These are phyloP conservation scores for Raddia guianensis DNA, from an alignment of 176 grass and related monocot genomes.

Conservation along the genomic window DNA sequence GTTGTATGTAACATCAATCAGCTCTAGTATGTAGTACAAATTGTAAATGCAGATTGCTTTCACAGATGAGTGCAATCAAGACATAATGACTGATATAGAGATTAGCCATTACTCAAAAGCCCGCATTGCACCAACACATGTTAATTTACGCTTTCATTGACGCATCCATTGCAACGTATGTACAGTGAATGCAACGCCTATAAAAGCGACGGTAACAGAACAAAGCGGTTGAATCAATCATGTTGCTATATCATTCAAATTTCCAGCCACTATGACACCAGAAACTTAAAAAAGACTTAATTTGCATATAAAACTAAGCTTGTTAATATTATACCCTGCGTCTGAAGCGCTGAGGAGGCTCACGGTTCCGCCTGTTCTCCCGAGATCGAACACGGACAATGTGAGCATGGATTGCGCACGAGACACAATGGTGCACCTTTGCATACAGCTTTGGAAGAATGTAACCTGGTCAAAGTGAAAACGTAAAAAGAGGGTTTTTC, in stretches of 20 bases:
- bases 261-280: neutral
- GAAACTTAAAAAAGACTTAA: neutral
- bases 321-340: slow-evolving; percentile 51
- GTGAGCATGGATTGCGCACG: slow-evolving; percentile 68
- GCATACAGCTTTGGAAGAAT: slow-evolving; percentile 67
- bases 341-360: slow-evolving; percentile 67
- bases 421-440: slow-evolving; percentile 69
- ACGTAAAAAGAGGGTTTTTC: neutral
- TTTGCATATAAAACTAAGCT: neutral
- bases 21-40: neutral
- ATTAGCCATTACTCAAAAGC: slow-evolving; percentile 20
- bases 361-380: slow-evolving; percentile 64
- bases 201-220: slow-evolving; percentile 41
- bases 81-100: neutral
- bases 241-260: neutral
- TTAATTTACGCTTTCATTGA: slow-evolving; percentile 63
- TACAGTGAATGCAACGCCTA: slow-evolving; percentile 61
- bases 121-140: slow-evolving; percentile 48
- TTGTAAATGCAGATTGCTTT: neutral
- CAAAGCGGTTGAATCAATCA: neutral
- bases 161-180: slow-evolving; percentile 48
- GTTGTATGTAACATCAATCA: neutral
- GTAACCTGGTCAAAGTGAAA: slow-evolving; percentile 40
- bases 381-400: slow-evolving; percentile 63
- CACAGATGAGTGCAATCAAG: slow-evolving; percentile 34